phyloP scores from a whole-genome alignment of 768 basidiomycete genomes.

The Zangia roseola region DNA sequence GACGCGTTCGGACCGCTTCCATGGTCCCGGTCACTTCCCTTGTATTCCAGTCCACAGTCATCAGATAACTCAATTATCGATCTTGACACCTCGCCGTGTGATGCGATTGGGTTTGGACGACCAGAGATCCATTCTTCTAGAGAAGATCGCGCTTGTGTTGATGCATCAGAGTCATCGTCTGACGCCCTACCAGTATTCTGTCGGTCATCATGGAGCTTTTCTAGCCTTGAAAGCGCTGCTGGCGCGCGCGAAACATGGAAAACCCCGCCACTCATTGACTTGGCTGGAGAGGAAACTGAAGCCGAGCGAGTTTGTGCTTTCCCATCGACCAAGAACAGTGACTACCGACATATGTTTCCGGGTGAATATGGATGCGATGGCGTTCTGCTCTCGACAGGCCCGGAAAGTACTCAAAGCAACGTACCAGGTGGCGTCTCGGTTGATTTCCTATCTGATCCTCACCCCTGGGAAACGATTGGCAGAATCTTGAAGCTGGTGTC shows the following conservation, averaged over 20 bases:
- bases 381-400: neutral
- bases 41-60: conserved; percentile 12
- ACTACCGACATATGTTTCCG: neutral
- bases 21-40: conserved; percentile 26
- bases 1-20: conserved; percentile 8
- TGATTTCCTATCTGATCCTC: conserved; percentile 30
- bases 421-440: conserved; percentile 9
- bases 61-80: conserved; percentile 18
- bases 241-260: neutral
- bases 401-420: neutral
- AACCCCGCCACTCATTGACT: neutral
- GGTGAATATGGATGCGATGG: neutral
- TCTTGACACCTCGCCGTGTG: conserved; percentile 25
- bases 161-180: neutral
- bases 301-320: neutral
- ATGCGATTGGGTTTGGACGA: neutral
- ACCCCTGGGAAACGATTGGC: conserved; percentile 33
- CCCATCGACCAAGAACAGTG: neutral
- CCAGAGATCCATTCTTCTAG: neutral
- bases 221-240: neutral
- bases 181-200: neutral
- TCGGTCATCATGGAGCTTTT: neutral
- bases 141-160: neutral
- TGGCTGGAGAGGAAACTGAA: neutral
- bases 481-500: conserved; percentile 22